Base-by-base conservation (phyloP, 129 eudicot species). In the Pseudognaphalium luteoalbum region DNA sequence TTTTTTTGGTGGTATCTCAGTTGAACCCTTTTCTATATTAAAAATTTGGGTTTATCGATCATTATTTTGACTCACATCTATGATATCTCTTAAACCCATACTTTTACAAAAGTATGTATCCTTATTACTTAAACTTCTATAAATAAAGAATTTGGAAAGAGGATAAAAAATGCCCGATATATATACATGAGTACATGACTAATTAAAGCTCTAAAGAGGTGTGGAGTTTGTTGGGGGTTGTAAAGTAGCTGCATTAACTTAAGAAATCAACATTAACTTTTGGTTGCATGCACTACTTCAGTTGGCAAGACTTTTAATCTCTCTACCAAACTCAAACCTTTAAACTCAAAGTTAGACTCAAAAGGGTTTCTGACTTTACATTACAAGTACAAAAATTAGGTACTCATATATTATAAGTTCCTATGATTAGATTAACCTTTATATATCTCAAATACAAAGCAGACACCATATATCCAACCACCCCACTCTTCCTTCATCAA, bases 251-350 rank as follows among this genome's bases (percentile, higher is more conserved):
- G 74, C 81, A 80, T 80, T 73, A 80, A 80, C 84, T 80, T 80
- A 59, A 51, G 68, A 74, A 80, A 67, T 80, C 76, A 80, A 73
- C 83, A 80, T 80, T 58, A 74, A 80, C 84, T 80, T 80, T 80
- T 80, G 69, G 80, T 74, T 74, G 80, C 84, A 74, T 80, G 80
- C 80, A 67, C 64, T 67, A 80, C 80, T 80, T 74, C 78, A 80
- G 77, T 78, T 61, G 82, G 77, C 77, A 70, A 78, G 66, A 78
- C 81, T 42, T 77, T 61, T 78, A 78, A 75, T 72, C 80, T 68
- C 81, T 50, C 80, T 77, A 83, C 89, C 87, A 80, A 85, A 82
- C 87, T 69, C 50, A 60, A 54, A 42, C 80, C 58, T 85, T 57
- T 65, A 58, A 72, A 72, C 66, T 66, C 77, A 77, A 82, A 57